phyloP scores from a whole-genome alignment of 108 stramenopile species.

The Fragilariopsis cylindrus region DNA sequence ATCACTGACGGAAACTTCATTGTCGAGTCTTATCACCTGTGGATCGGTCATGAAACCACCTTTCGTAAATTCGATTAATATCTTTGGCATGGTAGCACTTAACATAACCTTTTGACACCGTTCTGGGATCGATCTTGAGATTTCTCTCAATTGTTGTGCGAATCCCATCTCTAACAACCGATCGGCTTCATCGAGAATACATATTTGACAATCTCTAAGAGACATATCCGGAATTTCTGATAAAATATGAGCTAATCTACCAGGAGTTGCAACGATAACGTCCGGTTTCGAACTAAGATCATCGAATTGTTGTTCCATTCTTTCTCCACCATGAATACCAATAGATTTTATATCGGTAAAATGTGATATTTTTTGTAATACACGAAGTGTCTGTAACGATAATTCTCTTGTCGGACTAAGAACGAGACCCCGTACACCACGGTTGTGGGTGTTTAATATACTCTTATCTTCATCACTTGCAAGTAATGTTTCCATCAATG shows the following conservation, averaged over 20 bases:
- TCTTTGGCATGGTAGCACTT: conserved; percentile 96
- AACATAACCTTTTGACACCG: conserved; percentile 93
- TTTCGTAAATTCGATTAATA: conserved; percentile 96
- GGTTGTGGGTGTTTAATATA: neutral
- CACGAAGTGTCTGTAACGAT: conserved; percentile 89
- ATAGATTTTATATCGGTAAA: conserved; percentile 60
- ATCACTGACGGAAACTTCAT: conserved; percentile 91
- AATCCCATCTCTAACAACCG: conserved; percentile 99
- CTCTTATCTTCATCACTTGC: conserved; percentile 8
- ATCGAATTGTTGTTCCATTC: conserved; percentile 95
- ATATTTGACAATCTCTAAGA: conserved; percentile 79
- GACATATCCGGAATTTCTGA: conserved; percentile 92
- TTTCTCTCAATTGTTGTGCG: conserved; percentile 85
- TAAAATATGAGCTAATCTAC: conserved; percentile 96
- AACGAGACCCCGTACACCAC: conserved; percentile 66
- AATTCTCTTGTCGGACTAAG: conserved; percentile 97
- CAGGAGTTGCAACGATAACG: conserved; percentile 97
- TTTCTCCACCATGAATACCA: conserved; percentile 96
- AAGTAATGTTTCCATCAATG: conserved; percentile 83
- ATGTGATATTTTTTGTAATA: conserved; percentile 82
- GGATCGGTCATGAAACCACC: conserved; percentile 92
- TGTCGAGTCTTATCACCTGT: conserved; percentile 93
- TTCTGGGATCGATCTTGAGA: conserved; percentile 68
- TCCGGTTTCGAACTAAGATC: conserved; percentile 89
- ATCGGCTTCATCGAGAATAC: conserved; percentile 98